Percentiles rank a stretch among this genome's conserved stretches.
Conservation (phyloP, 2,329 filamentous ascomycete species). For the Pseudocercospora musae region DNA sequence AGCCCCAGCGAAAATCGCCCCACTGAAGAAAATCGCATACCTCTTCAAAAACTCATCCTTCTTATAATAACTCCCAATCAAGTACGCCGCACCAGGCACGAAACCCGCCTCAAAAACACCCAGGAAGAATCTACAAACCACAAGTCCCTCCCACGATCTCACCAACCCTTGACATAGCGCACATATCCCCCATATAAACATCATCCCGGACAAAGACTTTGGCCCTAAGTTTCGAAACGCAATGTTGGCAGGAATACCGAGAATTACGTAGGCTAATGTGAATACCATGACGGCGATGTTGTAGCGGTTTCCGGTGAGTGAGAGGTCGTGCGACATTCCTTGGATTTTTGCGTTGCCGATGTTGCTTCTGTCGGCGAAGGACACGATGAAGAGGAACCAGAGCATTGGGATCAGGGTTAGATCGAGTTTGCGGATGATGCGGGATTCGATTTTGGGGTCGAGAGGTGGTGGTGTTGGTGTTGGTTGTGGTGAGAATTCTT, state of each 20-base stretch:
- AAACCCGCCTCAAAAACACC: constrained; percentile 40
- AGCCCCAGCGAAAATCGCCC: constrained; percentile 25
- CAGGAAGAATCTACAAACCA: constrained; percentile 35
- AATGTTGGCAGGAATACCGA: constrained; percentile 36
- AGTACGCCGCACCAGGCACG: constrained; percentile 36
- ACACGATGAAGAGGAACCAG: constrained; percentile 37
- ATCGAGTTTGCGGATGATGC: constrained; percentile 12
- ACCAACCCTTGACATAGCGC: constrained; percentile 38
- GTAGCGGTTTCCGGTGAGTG: constrained; percentile 27
- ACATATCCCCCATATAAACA: constrained; percentile 40
- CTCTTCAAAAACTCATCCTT: constrained; percentile 39
- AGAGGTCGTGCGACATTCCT: constrained; percentile 18
- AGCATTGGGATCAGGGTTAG: constrained; percentile 37
- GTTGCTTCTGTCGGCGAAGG: constrained; percentile 32
- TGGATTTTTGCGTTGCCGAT: constrained; percentile 34
- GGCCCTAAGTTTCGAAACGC: constrained; percentile 36
- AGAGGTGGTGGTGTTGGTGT: neutral
- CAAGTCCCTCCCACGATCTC: constrained; percentile 32
- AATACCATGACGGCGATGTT: constrained; percentile 36
- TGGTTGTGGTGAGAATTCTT: too few species aligned
- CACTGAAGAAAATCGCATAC: constrained; percentile 36
- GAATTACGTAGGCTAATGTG: constrained; percentile 37
- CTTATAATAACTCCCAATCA: constrained; percentile 38
- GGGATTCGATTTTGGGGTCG: neutral
- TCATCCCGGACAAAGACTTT: constrained; percentile 37